phyloP scores from a whole-genome alignment of 1,284 basidiomycete species.

The Tilletia caries region DNA sequence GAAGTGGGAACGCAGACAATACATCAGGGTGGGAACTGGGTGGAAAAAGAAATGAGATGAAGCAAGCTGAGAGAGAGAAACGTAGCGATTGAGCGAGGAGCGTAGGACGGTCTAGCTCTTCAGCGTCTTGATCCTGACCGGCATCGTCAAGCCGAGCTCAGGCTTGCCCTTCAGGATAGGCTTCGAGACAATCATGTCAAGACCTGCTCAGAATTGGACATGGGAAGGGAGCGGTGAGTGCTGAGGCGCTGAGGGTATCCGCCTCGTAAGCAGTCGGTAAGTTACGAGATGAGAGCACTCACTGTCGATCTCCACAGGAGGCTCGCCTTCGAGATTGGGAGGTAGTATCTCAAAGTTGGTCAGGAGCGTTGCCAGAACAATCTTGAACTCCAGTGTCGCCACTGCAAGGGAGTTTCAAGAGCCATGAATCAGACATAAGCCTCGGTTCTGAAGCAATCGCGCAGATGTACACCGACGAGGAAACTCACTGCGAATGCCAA shows the following conservation, averaged over 20 bases:
- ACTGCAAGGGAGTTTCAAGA: not conserved
- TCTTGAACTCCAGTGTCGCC: conserved; percentile 3
- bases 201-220: not conserved
- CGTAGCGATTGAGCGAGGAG: no score
- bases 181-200: conserved; percentile 5
- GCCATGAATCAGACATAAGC: not conserved
- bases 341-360: not conserved
- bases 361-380: not conserved
- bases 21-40: no score
- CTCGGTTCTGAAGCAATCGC: not conserved
- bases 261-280: not conserved
- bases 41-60: no score
- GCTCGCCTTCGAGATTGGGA: not conserved
- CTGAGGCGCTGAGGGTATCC: not conserved
- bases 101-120: not conserved
- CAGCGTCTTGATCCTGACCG: not conserved
- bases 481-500: not conserved
- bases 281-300: not conserved
- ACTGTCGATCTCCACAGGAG: conserved; percentile 7
- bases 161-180: not conserved
- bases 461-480: not conserved
- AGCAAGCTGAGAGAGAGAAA: no score
- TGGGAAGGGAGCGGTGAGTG: no score
- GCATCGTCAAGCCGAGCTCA: conserved; percentile 3
- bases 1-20: no score